These are phyloP conservation scores for Myriosclerotinia scirpicola DNA, from an alignment of 2,329 filamentous ascomycete genomes.

Conservation along the genomic window DNA sequence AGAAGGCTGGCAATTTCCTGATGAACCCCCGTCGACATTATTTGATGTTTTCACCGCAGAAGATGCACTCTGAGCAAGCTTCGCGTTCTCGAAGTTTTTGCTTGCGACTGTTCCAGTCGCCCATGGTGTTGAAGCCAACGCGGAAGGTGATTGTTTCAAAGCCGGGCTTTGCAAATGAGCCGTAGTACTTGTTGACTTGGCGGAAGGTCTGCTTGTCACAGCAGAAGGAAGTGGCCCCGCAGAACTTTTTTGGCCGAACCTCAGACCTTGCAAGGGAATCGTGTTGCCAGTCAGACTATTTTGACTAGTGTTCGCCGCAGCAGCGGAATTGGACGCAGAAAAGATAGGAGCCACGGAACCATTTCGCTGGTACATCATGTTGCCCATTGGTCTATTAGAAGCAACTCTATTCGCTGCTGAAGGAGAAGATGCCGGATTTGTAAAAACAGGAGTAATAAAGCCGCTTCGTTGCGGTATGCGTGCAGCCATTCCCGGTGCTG, in stretches of 20 bases:
- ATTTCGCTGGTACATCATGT: background rate
- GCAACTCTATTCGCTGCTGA: accelerated
- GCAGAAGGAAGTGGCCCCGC: too few relatives aligned
- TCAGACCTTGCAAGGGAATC: background rate
- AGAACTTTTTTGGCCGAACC: too few relatives aligned
- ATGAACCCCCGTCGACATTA: accelerated
- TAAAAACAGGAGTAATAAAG: background rate
- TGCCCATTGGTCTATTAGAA: background rate
- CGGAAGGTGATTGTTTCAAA: too few relatives aligned
- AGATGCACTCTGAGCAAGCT: background rate
- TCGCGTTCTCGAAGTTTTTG: background rate
- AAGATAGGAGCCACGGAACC: too few relatives aligned
- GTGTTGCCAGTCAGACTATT: accelerated
- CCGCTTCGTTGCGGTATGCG: background rate
- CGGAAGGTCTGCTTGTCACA: too few relatives aligned
- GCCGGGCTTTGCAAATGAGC: too few relatives aligned
- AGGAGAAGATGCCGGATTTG: background rate
- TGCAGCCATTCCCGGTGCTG: background rate
- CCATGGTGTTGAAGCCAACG: too few relatives aligned
- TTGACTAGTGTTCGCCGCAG: background rate
- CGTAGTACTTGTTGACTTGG: too few relatives aligned
- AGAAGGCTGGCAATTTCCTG: background rate
- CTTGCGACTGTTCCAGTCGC: background rate
- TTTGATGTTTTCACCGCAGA: accelerated
- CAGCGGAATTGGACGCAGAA: background rate